Base-by-base conservation (phyloP, 2,329 filamentous ascomycete genomes). In the Dactylellina leptospora region DNA sequence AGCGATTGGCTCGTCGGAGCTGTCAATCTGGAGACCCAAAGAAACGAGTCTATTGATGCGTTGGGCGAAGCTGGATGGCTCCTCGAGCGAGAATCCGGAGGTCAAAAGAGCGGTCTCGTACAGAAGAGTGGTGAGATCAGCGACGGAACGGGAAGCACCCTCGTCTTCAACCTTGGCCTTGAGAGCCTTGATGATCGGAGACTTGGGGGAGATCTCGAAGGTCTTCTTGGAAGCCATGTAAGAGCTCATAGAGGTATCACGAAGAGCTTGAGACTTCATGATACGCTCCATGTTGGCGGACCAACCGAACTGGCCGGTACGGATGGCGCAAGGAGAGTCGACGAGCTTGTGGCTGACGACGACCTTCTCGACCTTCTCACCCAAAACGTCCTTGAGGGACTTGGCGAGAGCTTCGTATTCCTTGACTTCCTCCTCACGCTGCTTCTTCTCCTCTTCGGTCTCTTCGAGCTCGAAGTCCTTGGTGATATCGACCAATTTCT, bases 201-300 rank as follows among this genome's bases (percentile, higher is more conserved):
- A 96, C 87, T 95, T 93, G 82, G 95, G 95, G n/a, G 95, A 97
- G 84, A 99, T 97, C 86, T 99, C 95, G 78, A 99, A 97, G 28
- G 95, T 99, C 92, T 99, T 99, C 93, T 99, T 99, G 82, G 93
- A 97, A 77, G 92, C 96, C 95, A 99, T 99, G 91, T 99, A 99
- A 79, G 92, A 96, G 84, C 88, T 92, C 95, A 99, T 99, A 79
- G 93, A 97, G 78, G 95, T 99, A 85, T 99, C 95, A 85, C 95
- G 95, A 80, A 99, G 93, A 80, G 95, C 95, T 87, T 99, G 95
- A 25, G 95, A 95, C 90, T 99, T 99, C 95, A 99, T 99, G 89
- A 99, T 99, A 86, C 95, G 95, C 88, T 99, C 95, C 95, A 99
- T 99, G 88, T 99, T 99, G 81, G 95, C 95, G 68, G 93, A 97